phyloP scores from a whole-genome alignment of 1,284 basidiomycete genomes.

The Pseudozyma sp. region DNA sequence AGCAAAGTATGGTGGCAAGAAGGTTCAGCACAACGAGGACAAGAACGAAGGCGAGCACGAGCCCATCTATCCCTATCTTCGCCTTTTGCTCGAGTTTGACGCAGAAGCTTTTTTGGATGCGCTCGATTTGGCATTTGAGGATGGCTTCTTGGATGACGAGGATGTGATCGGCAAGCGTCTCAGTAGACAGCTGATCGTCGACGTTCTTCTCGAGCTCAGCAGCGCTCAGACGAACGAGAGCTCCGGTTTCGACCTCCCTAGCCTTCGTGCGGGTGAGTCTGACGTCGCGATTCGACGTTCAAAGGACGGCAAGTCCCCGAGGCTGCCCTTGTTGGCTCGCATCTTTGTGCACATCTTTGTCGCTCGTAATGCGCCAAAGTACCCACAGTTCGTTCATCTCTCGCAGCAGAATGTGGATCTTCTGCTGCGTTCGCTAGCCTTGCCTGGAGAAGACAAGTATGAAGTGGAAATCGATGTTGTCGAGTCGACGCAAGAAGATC shows the following conservation, averaged over 20 bases:
- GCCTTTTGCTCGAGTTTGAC: conserved; percentile 86
- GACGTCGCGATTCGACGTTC: not conserved
- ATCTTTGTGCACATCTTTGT: conserved; percentile 95
- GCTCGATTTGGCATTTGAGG: conserved; percentile 94
- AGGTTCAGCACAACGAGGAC: conserved; percentile 54
- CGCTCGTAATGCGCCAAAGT: conserved; percentile 95
- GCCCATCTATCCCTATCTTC: conserved; percentile 82
- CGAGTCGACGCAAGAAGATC: conserved; percentile 82
- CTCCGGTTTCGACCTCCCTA: conserved; percentile 1
- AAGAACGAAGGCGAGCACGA: conserved; percentile 74
- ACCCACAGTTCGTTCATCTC: conserved; percentile 86
- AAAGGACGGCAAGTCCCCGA: conserved; percentile 5
- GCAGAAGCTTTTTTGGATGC: conserved; percentile 94
- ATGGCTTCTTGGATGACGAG: conserved; percentile 86
- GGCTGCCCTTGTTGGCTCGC: conserved; percentile 27
- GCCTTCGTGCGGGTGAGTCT: not conserved
- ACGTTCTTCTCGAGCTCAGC: conserved; percentile 83
- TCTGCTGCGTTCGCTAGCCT: conserved; percentile 82
- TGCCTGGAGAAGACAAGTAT: conserved; percentile 77
- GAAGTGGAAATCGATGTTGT: conserved; percentile 11
- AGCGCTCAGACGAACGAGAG: conserved; percentile 3
- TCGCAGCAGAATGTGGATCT: conserved; percentile 78
- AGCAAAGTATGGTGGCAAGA: conserved; percentile 69
- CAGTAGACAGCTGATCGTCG: conserved; percentile 84
- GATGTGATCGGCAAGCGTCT: conserved; percentile 68